Evolutionary conservation across 75 land plant species (phyloP).

Genomic region (Ceratopteris richardii): DNA sequence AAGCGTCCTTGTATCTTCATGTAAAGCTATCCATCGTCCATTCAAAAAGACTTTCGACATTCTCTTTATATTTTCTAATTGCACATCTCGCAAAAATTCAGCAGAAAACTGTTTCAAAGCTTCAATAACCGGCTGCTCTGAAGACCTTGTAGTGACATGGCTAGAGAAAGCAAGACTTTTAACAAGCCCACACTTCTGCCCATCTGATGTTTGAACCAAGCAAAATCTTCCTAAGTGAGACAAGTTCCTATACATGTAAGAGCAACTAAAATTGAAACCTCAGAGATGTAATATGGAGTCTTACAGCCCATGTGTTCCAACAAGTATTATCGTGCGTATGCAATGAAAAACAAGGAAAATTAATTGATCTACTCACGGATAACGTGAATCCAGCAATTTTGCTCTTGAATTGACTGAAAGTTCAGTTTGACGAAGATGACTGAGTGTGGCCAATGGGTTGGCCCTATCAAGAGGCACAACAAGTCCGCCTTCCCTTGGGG

Average conservation of each 20-base stretch:
- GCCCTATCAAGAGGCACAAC: conserved; percentile 65
- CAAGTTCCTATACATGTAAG: conserved; percentile 39
- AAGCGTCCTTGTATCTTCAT: conserved; percentile 37
- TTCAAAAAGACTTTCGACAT: conserved; percentile 59
- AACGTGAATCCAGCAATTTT: conserved; percentile 68
- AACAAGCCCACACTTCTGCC: conserved; percentile 87
- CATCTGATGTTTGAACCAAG: conserved; percentile 87
- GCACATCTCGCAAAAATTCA: conserved; percentile 29
- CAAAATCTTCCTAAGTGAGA: conserved; percentile 85
- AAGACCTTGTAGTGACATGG: conserved; percentile 37
- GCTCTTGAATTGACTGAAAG: conserved; percentile 50
- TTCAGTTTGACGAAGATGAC: conserved; percentile 63
- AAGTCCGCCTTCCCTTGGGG: conserved; percentile 56
- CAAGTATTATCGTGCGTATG: too few relatives aligned
- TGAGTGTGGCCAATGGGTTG: conserved; percentile 65
- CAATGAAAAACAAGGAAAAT: too few relatives aligned
- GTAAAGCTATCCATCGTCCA: conserved; percentile 75
- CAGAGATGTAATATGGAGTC: too few relatives aligned
- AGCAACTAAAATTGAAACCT: too few relatives aligned
- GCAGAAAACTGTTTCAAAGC: conserved; percentile 38
- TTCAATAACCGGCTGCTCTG: conserved; percentile 30
- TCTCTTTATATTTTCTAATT: conserved; percentile 17
- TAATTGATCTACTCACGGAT: conserved; percentile 59
- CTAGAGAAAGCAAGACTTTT: conserved; percentile 77
- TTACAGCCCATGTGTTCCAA: too few relatives aligned